Base-by-base conservation (phyloP, 768 basidiomycete species). In the Leucocoprinus birnbaumii region DNA sequence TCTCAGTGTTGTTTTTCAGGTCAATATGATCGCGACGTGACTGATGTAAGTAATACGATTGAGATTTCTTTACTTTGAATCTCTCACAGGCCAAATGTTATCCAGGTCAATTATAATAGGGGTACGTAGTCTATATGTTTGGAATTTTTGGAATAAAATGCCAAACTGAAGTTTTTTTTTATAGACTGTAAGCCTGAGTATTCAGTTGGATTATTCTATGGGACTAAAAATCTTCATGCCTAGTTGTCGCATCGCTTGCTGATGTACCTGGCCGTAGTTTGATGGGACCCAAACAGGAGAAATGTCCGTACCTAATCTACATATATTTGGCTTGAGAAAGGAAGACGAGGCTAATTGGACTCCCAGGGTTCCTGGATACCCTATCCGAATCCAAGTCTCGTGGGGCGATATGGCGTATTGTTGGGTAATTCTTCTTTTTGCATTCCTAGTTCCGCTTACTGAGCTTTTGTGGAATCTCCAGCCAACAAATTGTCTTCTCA, bases 401-500 rank as follows among this genome's bases (percentile, higher is more conserved):
- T 22, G 78, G 76, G 4, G 80, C 80, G 2, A 62, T 76, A 22
- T 84, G 83, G 83, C 75, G 80, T 14, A 64, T 85, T 16, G 68
- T 83, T n/a, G 80, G 78, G 78, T 78, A 7, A 6, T n/a, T 38
- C 38, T 16, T 14, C 16, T 38, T 7, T 16, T 38, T 14, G 38
- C 38, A 5, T 38, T 38, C 11, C 38, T 14, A 3, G 21, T 11
- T 11, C 21, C 37, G 24, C 21, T 3, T 11, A 25, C 34, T 35
- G 14, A 35, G n/a, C n/a, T 35, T 6, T 14, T 35, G 19, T 7
- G 14, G 13, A n/a, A 14, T 34, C n/a, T 19, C 38, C 79, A 80
- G 8, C 11, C 80, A 83, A 59, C 83, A 83, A 61, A 76, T 83
- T 42, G 79, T 83, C 13, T 83, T 83, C 66, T 74, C 75, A 7